Base-by-base conservation (phyloP, 371 early-diverging fungal species). In the Haplosporangium sp. region DNA sequence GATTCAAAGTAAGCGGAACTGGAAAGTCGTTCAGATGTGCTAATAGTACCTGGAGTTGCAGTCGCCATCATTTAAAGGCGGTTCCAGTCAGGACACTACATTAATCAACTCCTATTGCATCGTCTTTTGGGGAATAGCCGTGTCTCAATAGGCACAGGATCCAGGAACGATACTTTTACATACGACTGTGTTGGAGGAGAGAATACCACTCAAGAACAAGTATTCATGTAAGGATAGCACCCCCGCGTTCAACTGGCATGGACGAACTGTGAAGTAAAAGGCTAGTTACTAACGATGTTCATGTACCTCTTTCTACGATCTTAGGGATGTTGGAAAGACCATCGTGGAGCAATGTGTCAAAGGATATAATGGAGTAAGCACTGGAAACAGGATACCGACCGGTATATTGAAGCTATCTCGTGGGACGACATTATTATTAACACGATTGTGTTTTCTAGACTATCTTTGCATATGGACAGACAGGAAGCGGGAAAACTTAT, bases 401-500 rank as follows among this genome's bases (percentile, higher is more conserved):
- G 29, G 29, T 29, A 4, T 29, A 29, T 29, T 29, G 23, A 10
- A 18, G 10, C 5, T 0, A 55, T 40, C 29, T 14, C 1, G 14
- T 9, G 37, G 12, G 40, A 16, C 38, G 14, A 18, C 8, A 29
- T 29, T 29, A 43, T n/a, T 4, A 43, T 42, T 21, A 2, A 64
- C 14, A n/a, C 18, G 29, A 21, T 21, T 13, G 14, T n/a, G 13
- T 16, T n/a, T 41, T 42, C n/a, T 69, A 76, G 23, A 94, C 94
- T 6, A 88, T 95, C n/a, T 93, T 95, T 74, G 94, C 94, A 0
- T 95, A 95, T 64, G 93, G 93, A 0, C 95, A 95, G 62, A 96
- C 97, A 14, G 95, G 94, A n/a, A 89, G 90, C 65, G 97, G 97
- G 6, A 97, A 97, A 80, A 97, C 96, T 5, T 92, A 91, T 68